Conservation (phyloP, 225 moss, liverwort and hornwort genomes). For the Polytrichum formosum region DNA sequence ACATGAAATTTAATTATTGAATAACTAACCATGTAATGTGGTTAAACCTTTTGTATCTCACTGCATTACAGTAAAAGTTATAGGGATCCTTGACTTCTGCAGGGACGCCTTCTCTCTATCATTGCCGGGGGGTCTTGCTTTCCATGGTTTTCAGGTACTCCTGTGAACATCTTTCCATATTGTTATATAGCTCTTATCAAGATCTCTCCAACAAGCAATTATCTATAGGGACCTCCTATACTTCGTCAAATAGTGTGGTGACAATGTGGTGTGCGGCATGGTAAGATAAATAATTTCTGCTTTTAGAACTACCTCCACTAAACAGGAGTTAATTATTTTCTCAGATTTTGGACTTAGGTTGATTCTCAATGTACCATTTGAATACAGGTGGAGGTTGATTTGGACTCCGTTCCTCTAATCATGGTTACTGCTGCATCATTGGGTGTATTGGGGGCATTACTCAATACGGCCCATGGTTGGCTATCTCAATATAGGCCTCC, state of each 20-base stretch:
- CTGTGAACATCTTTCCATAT: background rate
- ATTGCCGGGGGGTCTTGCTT: conserved; percentile 70
- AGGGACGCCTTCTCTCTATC: conserved; percentile 65
- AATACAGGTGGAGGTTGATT: conserved; percentile 49
- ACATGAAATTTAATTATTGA: too few relatives aligned
- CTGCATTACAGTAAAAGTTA: background rate
- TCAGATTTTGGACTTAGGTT: too few relatives aligned
- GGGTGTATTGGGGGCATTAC: conserved; percentile 73
- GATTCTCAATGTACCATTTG: background rate
- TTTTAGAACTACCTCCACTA: too few relatives aligned
- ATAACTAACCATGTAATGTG: too few relatives aligned
- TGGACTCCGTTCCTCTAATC: conserved; percentile 69
- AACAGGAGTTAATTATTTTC: too few relatives aligned
- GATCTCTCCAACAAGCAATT: too few relatives aligned
- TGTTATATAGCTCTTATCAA: too few relatives aligned
- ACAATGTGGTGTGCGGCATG: background rate
- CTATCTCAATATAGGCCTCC: conserved; percentile 54
- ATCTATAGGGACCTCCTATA: background rate
- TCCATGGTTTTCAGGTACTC: conserved; percentile 64
- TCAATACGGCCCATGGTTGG: conserved; percentile 79
- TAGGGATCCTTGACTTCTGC: conserved; percentile 6
- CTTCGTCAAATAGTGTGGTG: background rate
- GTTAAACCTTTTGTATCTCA: too few relatives aligned
- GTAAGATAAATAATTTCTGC: too few relatives aligned
- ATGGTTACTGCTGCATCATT: conserved; percentile 68